A percentile compares a stretch with the other conserved stretches of the same genome.
These are phyloP conservation scores for Suillus cothurnatus DNA, from an alignment of 768 basidiomycete species.

Conservation along the genomic window DNA sequence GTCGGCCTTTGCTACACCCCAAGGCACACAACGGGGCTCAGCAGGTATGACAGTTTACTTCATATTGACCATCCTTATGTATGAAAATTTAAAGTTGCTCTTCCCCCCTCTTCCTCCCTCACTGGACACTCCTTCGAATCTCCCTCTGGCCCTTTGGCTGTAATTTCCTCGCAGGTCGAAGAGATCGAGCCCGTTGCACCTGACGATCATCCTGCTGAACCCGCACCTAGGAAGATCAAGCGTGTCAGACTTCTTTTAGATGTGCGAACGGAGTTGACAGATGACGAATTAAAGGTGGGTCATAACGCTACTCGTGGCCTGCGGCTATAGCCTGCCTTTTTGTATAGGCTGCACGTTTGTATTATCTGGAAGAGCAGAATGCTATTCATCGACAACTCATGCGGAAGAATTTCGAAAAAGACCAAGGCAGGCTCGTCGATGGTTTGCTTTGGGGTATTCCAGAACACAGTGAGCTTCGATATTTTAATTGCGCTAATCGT, in stretches of 20 bases:
- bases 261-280: conserved; percentile 75
- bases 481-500: conserved; percentile 1
- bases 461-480: conserved; percentile 51
- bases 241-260: conserved; percentile 63
- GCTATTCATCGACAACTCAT: conserved; percentile 51
- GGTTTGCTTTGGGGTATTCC: conserved; percentile 72
- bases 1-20: background rate
- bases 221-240: conserved; percentile 44
- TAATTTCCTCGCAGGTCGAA: background rate
- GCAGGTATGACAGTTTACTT: background rate
- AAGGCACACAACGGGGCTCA: background rate
- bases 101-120: conserved; percentile 8
- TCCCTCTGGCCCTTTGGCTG: background rate
- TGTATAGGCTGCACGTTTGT: conserved; percentile 57
- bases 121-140: conserved; percentile 12
- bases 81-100: conserved; percentile 7
- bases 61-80: background rate
- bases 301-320: background rate
- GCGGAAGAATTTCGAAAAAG: conserved; percentile 58
- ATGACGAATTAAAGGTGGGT: conserved; percentile 75
- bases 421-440: conserved; percentile 53
- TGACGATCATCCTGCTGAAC: background rate
- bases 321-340: background rate
- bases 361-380: conserved; percentile 68
- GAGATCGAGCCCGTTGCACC: background rate